These are phyloP conservation scores for Hypoxylon sp. DNA, from an alignment of 2,329 filamentous ascomycete genomes.

Conservation along the genomic window DNA sequence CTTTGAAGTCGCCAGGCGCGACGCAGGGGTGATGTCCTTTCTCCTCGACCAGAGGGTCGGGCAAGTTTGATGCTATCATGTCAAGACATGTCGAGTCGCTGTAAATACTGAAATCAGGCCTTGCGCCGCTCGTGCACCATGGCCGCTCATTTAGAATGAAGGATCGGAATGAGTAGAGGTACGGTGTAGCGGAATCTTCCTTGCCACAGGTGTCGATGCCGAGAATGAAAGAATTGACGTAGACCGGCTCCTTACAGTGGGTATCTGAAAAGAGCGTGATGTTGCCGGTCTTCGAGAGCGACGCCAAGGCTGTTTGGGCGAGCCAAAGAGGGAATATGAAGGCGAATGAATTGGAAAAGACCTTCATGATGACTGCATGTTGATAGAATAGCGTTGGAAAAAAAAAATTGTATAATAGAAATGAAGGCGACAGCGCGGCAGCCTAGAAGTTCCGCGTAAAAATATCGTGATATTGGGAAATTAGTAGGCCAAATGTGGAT, in stretches of 20 bases:
- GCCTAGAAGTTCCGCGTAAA: background rate
- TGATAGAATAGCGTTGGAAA: background rate
- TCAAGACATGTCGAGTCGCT: constrained; percentile 21
- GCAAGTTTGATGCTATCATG: constrained; percentile 14
- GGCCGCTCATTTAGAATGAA: constrained; percentile 31
- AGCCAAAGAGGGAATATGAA: constrained; percentile 25
- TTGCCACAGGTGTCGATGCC: constrained; percentile 25
- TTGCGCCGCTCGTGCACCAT: constrained; percentile 20
- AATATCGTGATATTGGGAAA: constrained; percentile 20
- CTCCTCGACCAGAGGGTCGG: background rate
- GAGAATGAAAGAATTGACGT: constrained; percentile 24
- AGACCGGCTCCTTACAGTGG: constrained; percentile 16
- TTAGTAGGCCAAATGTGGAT: constrained; percentile 2
- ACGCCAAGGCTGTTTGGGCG: background rate
- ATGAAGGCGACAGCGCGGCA: background rate
- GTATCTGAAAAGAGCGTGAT: constrained; percentile 13
- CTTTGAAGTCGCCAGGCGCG: constrained; percentile 26
- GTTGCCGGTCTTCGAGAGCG: constrained; percentile 22
- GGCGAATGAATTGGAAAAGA: background rate
- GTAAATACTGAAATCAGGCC: constrained; percentile 26
- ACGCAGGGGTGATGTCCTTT: constrained; percentile 9
- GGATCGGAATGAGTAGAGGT: constrained; percentile 20
- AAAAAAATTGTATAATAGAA: background rate
- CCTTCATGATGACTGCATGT: constrained; percentile 15
- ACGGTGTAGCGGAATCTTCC: constrained; percentile 3